phyloP scores from a whole-genome alignment of 2,329 filamentous ascomycete species.

The Pseudogymnoascus sp. region DNA sequence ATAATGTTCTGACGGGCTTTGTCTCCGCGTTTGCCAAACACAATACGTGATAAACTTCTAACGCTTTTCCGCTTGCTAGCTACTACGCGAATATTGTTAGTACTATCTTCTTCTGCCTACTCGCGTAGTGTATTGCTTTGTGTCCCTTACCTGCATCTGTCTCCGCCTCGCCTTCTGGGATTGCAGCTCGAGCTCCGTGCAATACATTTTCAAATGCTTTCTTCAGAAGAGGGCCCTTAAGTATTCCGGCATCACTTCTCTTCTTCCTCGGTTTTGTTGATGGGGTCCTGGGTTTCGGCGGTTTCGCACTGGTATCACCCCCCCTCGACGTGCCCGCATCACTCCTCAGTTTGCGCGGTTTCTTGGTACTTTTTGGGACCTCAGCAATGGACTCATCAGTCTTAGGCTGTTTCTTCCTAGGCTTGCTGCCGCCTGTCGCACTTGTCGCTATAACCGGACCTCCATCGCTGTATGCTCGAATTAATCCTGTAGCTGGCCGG shows the following conservation, averaged over 20 bases:
- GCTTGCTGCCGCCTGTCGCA: background rate
- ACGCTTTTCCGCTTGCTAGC: background rate
- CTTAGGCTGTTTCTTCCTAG: background rate
- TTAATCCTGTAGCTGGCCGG: background rate
- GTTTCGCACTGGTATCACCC: background rate
- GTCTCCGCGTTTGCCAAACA: conserved; percentile 24
- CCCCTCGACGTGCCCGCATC: background rate
- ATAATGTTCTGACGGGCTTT: conserved; percentile 44
- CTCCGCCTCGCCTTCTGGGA: background rate
- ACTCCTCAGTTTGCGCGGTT: background rate
- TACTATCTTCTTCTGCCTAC: background rate
- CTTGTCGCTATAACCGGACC: background rate
- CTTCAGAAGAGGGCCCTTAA: background rate
- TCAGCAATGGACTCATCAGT: background rate
- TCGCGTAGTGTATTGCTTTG: background rate
- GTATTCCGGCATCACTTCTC: background rate
- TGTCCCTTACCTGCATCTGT: background rate
- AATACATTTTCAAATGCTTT: background rate
- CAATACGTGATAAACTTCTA: background rate
- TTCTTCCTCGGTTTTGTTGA: background rate
- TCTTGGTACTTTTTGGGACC: background rate
- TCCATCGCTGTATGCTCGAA: conserved; percentile 2
- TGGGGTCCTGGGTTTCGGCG: background rate
- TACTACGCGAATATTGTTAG: background rate
- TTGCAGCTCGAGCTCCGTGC: background rate